Evolutionary conservation across 2,329 filamentous ascomycete species (phyloP).

Genomic region (Apiospora pterosperma): DNA sequence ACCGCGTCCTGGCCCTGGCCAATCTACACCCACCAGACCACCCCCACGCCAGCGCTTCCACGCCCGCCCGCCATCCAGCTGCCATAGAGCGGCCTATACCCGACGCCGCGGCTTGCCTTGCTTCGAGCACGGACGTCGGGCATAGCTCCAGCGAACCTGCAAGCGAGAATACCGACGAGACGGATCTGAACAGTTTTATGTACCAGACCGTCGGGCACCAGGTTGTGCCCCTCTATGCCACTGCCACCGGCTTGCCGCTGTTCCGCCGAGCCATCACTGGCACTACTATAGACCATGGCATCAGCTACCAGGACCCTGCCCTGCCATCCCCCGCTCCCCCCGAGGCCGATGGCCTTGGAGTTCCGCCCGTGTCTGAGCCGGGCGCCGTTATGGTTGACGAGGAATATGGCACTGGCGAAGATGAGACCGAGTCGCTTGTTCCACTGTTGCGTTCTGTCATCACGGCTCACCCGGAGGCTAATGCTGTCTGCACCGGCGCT

Average conservation of each 20-base stretch:
- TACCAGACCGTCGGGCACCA: constrained; percentile 96
- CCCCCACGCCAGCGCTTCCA: neutral
- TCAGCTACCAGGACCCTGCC: constrained; percentile 58
- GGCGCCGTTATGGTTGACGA: constrained; percentile 18
- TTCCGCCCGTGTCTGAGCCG: neutral
- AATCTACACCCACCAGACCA: constrained; percentile 68
- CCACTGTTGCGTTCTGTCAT: constrained; percentile 69
- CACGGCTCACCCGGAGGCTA: constrained; percentile 69
- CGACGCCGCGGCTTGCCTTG: neutral
- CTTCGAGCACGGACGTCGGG: constrained; percentile 2
- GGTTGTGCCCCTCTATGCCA: constrained; percentile 79
- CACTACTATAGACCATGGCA: constrained; percentile 63
- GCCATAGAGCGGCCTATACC: neutral
- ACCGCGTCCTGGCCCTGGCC: constrained; percentile 80
- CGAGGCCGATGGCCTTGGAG: neutral
- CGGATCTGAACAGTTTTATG: constrained; percentile 96
- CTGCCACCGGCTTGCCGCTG: constrained; percentile 75
- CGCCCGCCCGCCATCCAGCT: constrained; percentile 9
- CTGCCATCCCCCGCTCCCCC: neutral
- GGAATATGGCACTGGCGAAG: constrained; percentile 33
- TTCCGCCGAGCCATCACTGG: constrained; percentile 78
- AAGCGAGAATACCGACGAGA: constrained; percentile 35
- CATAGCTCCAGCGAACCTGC: constrained; percentile 4
- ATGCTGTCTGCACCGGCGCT: constrained; percentile 85
- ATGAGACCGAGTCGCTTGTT: constrained; percentile 88